Evolutionary conservation across 768 basidiomycete genomes (phyloP).

Genomic region (Suillus brevipes): DNA sequence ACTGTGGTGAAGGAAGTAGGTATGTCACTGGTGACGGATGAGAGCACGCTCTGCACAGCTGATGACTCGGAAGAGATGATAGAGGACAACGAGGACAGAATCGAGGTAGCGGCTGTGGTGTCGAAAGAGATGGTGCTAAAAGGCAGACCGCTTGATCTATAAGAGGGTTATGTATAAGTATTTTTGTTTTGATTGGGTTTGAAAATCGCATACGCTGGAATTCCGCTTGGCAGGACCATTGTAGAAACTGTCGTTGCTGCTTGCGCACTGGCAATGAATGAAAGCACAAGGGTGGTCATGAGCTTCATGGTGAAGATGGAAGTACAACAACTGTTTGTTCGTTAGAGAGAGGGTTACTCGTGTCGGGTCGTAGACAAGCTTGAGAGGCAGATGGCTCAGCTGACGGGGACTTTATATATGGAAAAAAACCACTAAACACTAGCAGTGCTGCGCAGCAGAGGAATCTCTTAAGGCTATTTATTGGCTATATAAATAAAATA

Average conservation of each 20-base stretch:
- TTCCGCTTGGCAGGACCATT: constrained; percentile 16
- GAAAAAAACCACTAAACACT: not conserved
- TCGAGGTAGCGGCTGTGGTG: constrained; percentile 22
- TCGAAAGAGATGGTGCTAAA: constrained; percentile 22
- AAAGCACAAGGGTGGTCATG: constrained; percentile 7
- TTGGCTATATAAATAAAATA: not conserved
- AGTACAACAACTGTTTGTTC: not conserved
- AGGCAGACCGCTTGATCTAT: constrained; percentile 25
- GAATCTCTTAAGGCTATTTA: not conserved
- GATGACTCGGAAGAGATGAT: constrained; percentile 30
- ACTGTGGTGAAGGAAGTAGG: not conserved
- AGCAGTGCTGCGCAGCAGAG: not conserved
- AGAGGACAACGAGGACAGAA: constrained; percentile 24
- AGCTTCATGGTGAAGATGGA: constrained; percentile 16
- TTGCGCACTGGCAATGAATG: constrained; percentile 10
- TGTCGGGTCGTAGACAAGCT: not conserved
- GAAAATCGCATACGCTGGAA: constrained; percentile 21
- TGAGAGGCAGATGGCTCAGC: not conserved
- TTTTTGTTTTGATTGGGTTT: not conserved
- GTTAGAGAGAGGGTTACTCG: not conserved
- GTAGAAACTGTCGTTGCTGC: not conserved
- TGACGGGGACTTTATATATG: not conserved
- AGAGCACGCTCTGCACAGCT: constrained; percentile 11
- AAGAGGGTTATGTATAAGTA: not conserved
- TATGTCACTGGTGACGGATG: not conserved